phyloP scores from a whole-genome alignment of 306 rosid genomes.

The Trichosanthes cucumerina region DNA sequence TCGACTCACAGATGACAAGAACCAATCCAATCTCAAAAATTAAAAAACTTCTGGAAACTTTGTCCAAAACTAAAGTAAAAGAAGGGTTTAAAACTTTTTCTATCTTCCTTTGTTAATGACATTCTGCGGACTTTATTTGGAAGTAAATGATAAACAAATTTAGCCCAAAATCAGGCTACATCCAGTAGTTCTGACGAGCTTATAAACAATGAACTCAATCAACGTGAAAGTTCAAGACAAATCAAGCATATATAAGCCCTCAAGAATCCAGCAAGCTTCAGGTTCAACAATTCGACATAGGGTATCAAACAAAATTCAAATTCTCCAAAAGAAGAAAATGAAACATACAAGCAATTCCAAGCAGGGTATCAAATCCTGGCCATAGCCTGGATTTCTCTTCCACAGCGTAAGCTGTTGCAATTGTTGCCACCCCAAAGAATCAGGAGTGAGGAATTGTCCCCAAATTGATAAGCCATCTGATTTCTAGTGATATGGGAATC shows the following conservation, averaged over 20 bases:
- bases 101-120: neutral
- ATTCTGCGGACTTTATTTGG: neutral
- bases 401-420: neutral
- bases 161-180: neutral
- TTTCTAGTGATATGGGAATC: neutral
- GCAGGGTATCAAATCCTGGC: neutral
- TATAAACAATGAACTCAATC: neutral
- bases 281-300: neutral
- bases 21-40: neutral
- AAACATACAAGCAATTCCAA: neutral
- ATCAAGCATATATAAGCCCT: neutral
- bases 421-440: neutral
- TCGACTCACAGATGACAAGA: neutral
- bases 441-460: neutral
- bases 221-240: neutral
- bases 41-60: too few relatives aligned
- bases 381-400: neutral
- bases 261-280: neutral
- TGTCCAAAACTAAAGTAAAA: neutral
- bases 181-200: neutral
- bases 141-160: neutral
- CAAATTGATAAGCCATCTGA: neutral
- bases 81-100: neutral
- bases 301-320: neutral
- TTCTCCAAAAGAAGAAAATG: neutral